Percentiles rank a stretch among this genome's conserved stretches.
Evolutionary conservation across 345 rosid genomes (phyloP).

Genomic region (Syzygium aqueum): DNA sequence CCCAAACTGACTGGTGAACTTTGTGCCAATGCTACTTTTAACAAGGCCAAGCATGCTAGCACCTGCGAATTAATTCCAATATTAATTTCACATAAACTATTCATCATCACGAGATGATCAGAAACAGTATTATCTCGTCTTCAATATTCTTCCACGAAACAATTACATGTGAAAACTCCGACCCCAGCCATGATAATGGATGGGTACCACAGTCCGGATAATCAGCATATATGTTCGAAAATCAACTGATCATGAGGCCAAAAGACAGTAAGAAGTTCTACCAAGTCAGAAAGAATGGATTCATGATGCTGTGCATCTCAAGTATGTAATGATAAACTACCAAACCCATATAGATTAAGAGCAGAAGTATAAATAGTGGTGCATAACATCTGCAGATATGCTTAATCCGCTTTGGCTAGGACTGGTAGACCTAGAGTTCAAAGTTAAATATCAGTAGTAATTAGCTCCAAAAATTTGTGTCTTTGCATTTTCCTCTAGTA

Average conservation of each 20-base stretch:
- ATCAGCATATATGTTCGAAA: not conserved
- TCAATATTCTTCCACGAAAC: not conserved
- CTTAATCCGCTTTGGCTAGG: not conserved
- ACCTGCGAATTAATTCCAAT: conserved; percentile 25
- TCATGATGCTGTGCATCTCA: not conserved
- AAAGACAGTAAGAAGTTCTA: not conserved
- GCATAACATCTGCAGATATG: not conserved
- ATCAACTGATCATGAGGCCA: not conserved
- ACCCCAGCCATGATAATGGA: not conserved
- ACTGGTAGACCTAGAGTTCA: not conserved
- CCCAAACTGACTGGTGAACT: conserved; percentile 94
- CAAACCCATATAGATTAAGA: not conserved
- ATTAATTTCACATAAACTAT: not conserved
- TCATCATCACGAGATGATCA: not conserved
- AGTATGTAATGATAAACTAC: not conserved
- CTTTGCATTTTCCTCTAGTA: not conserved
- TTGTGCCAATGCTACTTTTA: conserved; percentile 91
- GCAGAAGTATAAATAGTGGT: not conserved
- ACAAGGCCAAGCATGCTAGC: conserved; percentile 62
- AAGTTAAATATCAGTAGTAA: not conserved
- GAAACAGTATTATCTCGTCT: not conserved
- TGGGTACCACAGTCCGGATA: not conserved
- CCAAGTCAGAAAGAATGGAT: not conserved
- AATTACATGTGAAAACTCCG: not conserved
- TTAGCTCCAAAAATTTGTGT: not conserved